These are phyloP conservation scores for Penicillium sp. DNA, from an alignment of 2,329 filamentous ascomycete genomes.

Conservation along the genomic window DNA sequence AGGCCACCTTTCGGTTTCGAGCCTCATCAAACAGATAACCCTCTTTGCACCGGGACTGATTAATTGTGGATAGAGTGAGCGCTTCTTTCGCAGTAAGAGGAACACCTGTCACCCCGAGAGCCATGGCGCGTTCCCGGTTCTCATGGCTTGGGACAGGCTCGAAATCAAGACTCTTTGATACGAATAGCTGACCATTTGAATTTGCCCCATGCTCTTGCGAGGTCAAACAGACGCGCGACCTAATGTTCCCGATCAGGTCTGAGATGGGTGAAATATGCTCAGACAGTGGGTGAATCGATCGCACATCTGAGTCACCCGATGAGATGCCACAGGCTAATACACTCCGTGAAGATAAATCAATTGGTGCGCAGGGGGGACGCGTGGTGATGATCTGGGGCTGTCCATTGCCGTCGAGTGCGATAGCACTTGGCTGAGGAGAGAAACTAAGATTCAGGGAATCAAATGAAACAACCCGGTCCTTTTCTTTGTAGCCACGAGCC, in stretches of 20 bases:
- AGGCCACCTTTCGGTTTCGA: slow-evolving; percentile 56
- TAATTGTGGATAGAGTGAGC: slow-evolving; percentile 44
- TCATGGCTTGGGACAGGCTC: slow-evolving; percentile 42
- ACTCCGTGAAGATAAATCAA: slow-evolving; percentile 41
- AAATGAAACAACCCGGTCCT: slow-evolving; percentile 57
- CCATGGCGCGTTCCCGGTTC: slow-evolving; percentile 37
- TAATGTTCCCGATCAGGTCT: slow-evolving; percentile 32
- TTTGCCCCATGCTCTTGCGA: slow-evolving; percentile 12
- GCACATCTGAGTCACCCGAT: slow-evolving; percentile 31
- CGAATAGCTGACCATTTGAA: slow-evolving; percentile 8
- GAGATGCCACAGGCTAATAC: slow-evolving; percentile 34
- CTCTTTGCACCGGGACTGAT: slow-evolving; percentile 53
- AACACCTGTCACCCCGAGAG: slow-evolving; percentile 28
- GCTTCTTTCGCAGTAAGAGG: slow-evolving; percentile 41
- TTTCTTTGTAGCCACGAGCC: slow-evolving; percentile 45
- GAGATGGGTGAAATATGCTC: slow-evolving; percentile 30
- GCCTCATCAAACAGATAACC: slow-evolving; percentile 55
- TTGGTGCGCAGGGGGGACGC: slow-evolving; percentile 42
- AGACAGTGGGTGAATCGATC: slow-evolving; percentile 33
- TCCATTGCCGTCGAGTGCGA: slow-evolving; percentile 55
- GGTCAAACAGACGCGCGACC: slow-evolving; percentile 23
- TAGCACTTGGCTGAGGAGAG: slow-evolving; percentile 51
- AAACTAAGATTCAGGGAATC: slow-evolving; percentile 57
- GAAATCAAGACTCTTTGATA: slow-evolving; percentile 4
- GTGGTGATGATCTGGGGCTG: slow-evolving; percentile 52